Conservation (phyloP, 2,329 filamentous ascomycete genomes). For the Xylaria arbuscula region DNA sequence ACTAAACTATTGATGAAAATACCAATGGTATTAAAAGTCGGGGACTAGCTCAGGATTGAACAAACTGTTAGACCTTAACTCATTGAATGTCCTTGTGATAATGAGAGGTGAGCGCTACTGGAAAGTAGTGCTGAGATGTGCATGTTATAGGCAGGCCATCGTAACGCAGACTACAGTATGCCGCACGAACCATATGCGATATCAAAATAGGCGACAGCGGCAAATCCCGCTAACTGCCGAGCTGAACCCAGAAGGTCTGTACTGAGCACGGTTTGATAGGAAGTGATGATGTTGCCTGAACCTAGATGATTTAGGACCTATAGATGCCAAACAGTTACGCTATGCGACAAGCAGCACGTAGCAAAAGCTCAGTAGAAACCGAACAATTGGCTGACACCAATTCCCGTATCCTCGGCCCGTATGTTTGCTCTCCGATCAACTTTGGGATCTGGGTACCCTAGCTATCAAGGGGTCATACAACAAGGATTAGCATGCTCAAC, state of each 20-base stretch:
- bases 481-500: constrained; percentile 29
- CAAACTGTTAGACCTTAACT: neutral
- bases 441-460: constrained; percentile 28
- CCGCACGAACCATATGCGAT: constrained; percentile 25
- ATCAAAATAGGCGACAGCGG: constrained; percentile 24
- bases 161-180: neutral
- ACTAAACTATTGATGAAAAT: constrained; percentile 28
- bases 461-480: constrained; percentile 21
- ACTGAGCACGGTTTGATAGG: constrained; percentile 3
- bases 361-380: neutral
- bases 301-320: neutral
- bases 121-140: neutral
- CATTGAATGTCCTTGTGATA: constrained; percentile 3
- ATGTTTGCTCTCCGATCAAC: constrained; percentile 20
- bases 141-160: neutral
- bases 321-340: neutral
- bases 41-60: constrained; percentile 3
- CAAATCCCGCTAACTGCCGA: constrained; percentile 18
- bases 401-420: constrained; percentile 20
- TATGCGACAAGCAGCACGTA: neutral
- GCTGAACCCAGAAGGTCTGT: constrained; percentile 5
- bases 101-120: neutral
- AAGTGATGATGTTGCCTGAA: neutral
- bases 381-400: constrained; percentile 2
- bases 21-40: constrained; percentile 1